These are phyloP conservation scores for Lepidium didymum DNA, from an alignment of 345 rosid genomes.

Conservation along the genomic window DNA sequence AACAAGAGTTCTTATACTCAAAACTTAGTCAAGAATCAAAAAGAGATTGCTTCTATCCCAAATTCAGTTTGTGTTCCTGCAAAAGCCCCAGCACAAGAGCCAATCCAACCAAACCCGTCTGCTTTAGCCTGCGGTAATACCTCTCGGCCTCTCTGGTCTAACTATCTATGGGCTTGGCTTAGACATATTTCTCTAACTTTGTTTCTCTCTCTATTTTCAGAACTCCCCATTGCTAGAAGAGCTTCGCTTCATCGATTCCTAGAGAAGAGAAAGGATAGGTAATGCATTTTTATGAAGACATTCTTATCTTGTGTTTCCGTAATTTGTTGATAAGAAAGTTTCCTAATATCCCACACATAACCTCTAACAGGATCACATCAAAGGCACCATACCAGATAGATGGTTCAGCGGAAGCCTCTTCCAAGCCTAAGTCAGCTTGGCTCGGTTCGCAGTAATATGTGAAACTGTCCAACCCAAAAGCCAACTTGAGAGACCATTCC, in stretches of 20 bases:
- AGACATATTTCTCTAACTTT: neutral
- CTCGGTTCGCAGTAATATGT: conserved; percentile 37
- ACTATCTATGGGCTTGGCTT: neutral
- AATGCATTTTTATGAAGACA: neutral
- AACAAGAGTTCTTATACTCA: conserved; percentile 17
- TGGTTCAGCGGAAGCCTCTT: conserved; percentile 21
- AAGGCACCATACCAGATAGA: conserved; percentile 53
- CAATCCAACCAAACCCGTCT: conserved; percentile 25
- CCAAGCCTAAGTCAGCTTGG: conserved; percentile 49
- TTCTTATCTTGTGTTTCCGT: neutral
- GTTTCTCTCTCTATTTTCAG: conserved; percentile 29
- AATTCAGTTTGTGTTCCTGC: conserved; percentile 23
- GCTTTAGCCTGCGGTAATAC: conserved; percentile 47
- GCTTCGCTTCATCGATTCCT: conserved; percentile 91
- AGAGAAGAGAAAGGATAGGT: conserved; percentile 79
- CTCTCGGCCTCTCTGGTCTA: neutral
- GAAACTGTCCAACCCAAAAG: neutral
- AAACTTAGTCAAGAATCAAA: conserved; percentile 10
- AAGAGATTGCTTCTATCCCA: conserved; percentile 28
- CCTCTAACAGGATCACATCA: conserved; percentile 42
- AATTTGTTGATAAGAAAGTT: neutral
- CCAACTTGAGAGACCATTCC: neutral
- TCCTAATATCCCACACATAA: neutral
- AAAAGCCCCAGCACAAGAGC: conserved; percentile 29
- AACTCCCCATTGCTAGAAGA: conserved; percentile 80